phyloP scores from a whole-genome alignment of 1,284 basidiomycete species.

The Cyathus olla region DNA sequence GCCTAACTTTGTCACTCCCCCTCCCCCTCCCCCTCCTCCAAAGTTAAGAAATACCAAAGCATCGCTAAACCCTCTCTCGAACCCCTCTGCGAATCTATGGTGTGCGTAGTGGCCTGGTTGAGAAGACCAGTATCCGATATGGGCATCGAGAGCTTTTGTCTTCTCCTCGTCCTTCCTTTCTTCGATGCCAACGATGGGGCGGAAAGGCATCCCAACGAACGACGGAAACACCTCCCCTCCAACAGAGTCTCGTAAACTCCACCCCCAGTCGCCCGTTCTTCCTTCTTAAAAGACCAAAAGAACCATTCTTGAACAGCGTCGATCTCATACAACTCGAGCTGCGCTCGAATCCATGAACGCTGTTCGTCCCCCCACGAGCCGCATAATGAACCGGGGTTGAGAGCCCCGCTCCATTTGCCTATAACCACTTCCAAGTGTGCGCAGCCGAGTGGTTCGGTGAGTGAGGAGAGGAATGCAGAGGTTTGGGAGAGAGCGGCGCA shows the following conservation, averaged over 20 bases:
- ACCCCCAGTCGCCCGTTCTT: conserved; percentile 78
- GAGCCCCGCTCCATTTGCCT: conserved; percentile 88
- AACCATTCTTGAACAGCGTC: conserved; percentile 79
- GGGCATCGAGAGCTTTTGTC: conserved; percentile 52
- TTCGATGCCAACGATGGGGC: too few relatives aligned
- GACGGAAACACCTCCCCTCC: conserved; percentile 71
- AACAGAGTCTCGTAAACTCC: conserved; percentile 81
- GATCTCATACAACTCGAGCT: conserved; percentile 78
- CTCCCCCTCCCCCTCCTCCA: background rate
- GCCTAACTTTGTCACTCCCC: conserved; percentile 32
- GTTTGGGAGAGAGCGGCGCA: conserved; percentile 56
- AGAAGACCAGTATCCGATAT: conserved; percentile 69
- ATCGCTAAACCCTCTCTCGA: conserved; percentile 79
- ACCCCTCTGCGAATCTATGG: conserved; percentile 76
- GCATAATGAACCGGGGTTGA: conserved; percentile 74
- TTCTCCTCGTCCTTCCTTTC: conserved; percentile 27
- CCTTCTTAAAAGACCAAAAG: conserved; percentile 92
- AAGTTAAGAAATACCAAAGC: conserved; percentile 53
- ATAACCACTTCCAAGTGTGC: conserved; percentile 74
- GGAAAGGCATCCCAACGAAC: conserved; percentile 40
- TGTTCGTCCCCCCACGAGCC: conserved; percentile 52
- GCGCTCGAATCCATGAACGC: conserved; percentile 71
- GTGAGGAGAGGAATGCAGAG: conserved; percentile 35
- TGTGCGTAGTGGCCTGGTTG: conserved; percentile 69
- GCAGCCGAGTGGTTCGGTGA: conserved; percentile 54